phyloP scores from a whole-genome alignment of 2,329 filamentous ascomycete species.

The Knufia petricola region DNA sequence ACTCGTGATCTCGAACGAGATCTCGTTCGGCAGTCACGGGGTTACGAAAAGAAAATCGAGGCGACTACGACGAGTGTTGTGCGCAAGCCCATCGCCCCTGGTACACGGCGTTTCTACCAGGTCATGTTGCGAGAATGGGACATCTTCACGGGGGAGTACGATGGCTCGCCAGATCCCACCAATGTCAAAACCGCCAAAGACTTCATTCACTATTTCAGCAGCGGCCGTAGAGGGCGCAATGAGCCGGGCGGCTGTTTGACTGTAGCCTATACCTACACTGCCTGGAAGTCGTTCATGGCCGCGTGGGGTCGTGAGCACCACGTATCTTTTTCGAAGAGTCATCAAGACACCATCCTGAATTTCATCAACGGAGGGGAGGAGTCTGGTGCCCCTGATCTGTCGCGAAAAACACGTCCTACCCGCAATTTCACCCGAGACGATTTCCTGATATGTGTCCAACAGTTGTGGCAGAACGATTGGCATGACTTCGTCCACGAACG shows the following conservation, averaged over 20 bases:
- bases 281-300: background rate
- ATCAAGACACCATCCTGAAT: background rate
- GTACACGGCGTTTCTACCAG: constrained; percentile 2
- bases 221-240: constrained; percentile 7
- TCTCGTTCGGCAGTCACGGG: constrained; percentile 1
- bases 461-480: too few relatives aligned
- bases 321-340: background rate
- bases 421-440: too few relatives aligned
- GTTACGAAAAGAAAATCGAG: background rate
- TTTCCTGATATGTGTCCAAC: too few relatives aligned
- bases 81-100: constrained; percentile 3
- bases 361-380: background rate
- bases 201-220: constrained; percentile 9
- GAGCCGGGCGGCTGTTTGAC: constrained; percentile 8
- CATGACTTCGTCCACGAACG: too few relatives aligned
- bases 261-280: background rate
- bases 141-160: background rate
- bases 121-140: constrained; percentile 8
- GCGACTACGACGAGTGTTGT: constrained; percentile 1
- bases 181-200: constrained; percentile 10
- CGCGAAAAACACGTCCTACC: background rate
- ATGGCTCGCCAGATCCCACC: background rate
- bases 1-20: constrained; percentile 8
- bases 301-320: background rate
- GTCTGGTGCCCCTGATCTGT: background rate